Evolutionary conservation across 495 filamentous ascomycete species (phyloP).

Genomic region (Podospora comata): DNA sequence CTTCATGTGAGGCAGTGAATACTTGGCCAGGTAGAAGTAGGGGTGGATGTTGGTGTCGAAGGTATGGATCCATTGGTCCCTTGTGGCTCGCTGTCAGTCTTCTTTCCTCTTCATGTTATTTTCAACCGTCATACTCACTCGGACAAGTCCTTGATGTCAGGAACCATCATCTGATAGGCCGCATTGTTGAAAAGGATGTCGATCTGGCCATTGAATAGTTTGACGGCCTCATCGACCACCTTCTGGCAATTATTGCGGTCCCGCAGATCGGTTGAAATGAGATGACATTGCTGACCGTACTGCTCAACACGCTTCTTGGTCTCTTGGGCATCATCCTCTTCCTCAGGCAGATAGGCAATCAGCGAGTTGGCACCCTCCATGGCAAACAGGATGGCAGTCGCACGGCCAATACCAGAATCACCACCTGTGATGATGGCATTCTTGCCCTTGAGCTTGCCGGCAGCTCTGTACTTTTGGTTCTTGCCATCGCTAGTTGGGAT

Average conservation of each 20-base stretch:
- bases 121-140: constrained; percentile 50
- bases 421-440: constrained; percentile 80
- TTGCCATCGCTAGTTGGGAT: constrained; percentile 67
- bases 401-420: constrained; percentile 78
- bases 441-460: constrained; percentile 71
- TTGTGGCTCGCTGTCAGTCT: constrained; percentile 6
- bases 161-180: constrained; percentile 68
- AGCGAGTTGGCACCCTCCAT: constrained; percentile 77
- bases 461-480: constrained; percentile 72
- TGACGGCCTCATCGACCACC: constrained; percentile 61
- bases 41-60: constrained; percentile 77
- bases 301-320: constrained; percentile 67
- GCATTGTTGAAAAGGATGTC: constrained; percentile 83
- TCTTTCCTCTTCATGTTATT: neutral
- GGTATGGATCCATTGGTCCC: constrained; percentile 73
- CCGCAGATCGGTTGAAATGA: constrained; percentile 60
- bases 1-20: constrained; percentile 71
- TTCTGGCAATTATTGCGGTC: constrained; percentile 64
- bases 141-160: constrained; percentile 67
- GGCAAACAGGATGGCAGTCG: constrained; percentile 73
- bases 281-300: constrained; percentile 59
- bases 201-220: constrained; percentile 59
- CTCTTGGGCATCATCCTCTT: constrained; percentile 73
- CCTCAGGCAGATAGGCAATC: constrained; percentile 72
- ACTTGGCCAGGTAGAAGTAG: constrained; percentile 74